Evolutionary conservation across 108 stramenopile species (phyloP).

Genomic region (Nitzschia palea): DNA sequence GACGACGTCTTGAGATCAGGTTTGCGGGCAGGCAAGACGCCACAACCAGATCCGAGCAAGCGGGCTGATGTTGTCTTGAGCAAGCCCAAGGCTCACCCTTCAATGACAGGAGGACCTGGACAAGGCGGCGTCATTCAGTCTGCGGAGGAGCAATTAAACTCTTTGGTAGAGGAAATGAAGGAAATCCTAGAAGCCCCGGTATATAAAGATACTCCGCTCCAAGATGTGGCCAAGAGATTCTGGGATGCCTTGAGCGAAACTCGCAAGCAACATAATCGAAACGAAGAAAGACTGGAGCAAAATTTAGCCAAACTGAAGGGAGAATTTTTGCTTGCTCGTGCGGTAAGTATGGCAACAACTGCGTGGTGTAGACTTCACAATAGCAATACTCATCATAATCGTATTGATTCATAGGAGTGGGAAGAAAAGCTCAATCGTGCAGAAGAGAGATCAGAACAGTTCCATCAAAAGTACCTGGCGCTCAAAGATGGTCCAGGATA

Average conservation of each 20-base stretch:
- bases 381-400: no score
- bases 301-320: conserved; percentile 78
- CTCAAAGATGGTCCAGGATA: conserved; percentile 29
- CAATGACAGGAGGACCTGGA: conserved; percentile 18
- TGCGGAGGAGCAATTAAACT: conserved; percentile 71
- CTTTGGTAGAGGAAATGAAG: conserved; percentile 86
- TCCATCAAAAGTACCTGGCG: conserved; percentile 43
- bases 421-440: conserved; percentile 55
- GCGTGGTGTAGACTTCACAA: no score
- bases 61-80: conserved; percentile 76
- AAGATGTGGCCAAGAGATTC: conserved; percentile 66
- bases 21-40: conserved; percentile 42
- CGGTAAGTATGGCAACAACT: conserved; percentile 70
- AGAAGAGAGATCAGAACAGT: conserved; percentile 36
- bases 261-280: conserved; percentile 50
- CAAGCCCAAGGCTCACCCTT: conserved; percentile 41
- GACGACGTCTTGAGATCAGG: conserved; percentile 83
- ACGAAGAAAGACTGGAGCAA: conserved; percentile 77
- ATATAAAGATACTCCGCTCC: conserved; percentile 76
- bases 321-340: conserved; percentile 79
- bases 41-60: conserved; percentile 49
- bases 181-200: conserved; percentile 80
- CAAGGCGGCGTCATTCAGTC: conserved; percentile 54
- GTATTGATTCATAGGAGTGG: conserved; percentile 55
- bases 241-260: conserved; percentile 72